These are phyloP conservation scores for Sanghuangporus baumii DNA, from an alignment of 1,284 basidiomycete genomes.

Conservation along the genomic window DNA sequence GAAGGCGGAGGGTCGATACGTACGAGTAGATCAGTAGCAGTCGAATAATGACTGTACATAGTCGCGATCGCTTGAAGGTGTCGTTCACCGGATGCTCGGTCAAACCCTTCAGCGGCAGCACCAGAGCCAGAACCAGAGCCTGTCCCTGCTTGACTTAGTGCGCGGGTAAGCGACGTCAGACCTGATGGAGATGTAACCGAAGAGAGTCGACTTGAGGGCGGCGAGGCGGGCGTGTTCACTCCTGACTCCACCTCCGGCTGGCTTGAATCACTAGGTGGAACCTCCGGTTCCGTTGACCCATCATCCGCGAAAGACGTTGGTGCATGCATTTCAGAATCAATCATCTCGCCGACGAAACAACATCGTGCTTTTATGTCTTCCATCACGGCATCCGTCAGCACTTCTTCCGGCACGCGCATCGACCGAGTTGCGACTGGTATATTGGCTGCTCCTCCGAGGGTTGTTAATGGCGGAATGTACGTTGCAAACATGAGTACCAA, in stretches of 20 bases:
- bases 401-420: conserved; percentile 64
- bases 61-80: conserved; percentile 59
- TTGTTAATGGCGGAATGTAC: conserved; percentile 72
- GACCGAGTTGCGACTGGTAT: conserved; percentile 57
- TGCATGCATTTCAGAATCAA: conserved; percentile 37
- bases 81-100: conserved; percentile 35
- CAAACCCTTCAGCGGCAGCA: conserved; percentile 22
- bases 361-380: conserved; percentile 81
- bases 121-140: conserved; percentile 18
- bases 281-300: conserved; percentile 45
- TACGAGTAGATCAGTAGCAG: conserved; percentile 64
- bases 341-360: conserved; percentile 67
- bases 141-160: conserved; percentile 24
- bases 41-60: conserved; percentile 68
- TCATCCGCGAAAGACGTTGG: conserved; percentile 38
- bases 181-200: conserved; percentile 54
- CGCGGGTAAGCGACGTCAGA: conserved; percentile 46
- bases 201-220: conserved; percentile 34
- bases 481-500: conserved; percentile 77
- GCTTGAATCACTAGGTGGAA: conserved; percentile 40
- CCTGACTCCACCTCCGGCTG: conserved; percentile 41
- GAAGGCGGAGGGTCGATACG: conserved; percentile 57
- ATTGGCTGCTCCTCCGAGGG: conserved; percentile 57
- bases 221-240: conserved; percentile 11
- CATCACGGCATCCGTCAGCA: conserved; percentile 67